These are phyloP conservation scores for Camellia sinensis DNA, from an alignment of 148 eudicot genomes.

Conservation along the genomic window DNA sequence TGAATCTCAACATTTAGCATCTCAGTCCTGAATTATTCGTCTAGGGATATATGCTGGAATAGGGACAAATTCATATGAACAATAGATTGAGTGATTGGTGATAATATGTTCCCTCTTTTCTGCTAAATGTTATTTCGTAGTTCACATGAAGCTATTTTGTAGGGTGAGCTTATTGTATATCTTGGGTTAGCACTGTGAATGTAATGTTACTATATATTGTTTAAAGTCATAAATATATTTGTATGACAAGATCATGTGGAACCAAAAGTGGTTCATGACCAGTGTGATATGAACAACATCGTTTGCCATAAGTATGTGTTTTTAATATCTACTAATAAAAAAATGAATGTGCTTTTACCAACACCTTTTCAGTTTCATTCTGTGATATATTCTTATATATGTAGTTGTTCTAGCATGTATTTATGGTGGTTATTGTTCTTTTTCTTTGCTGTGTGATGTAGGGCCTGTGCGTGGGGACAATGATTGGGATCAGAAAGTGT, in stretches of 20 bases:
- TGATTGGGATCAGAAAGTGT: neutral
- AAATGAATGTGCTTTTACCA: neutral
- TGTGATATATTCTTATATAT: no score
- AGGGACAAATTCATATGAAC: neutral
- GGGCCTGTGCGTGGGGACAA: slow-evolving; percentile 1
- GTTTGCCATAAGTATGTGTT: neutral
- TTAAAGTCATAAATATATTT: no score
- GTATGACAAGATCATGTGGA: neutral
- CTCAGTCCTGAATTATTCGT: neutral
- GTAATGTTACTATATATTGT: neutral
- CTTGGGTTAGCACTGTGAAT: neutral
- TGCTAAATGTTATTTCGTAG: neutral
- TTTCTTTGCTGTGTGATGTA: neutral
- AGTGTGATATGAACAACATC: neutral
- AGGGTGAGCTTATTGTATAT: neutral
- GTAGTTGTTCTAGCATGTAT: no score
- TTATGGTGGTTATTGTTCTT: neutral
- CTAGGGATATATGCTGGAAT: neutral
- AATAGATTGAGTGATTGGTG: neutral
- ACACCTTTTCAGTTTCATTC: neutral
- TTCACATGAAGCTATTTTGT: neutral
- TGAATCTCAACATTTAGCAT: neutral
- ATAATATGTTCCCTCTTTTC: neutral
- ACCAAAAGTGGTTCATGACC: neutral
- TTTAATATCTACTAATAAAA: no score